Base-by-base conservation (phyloP, 495 filamentous ascomycete genomes). In the Hyaloscypha hepaticicola region DNA sequence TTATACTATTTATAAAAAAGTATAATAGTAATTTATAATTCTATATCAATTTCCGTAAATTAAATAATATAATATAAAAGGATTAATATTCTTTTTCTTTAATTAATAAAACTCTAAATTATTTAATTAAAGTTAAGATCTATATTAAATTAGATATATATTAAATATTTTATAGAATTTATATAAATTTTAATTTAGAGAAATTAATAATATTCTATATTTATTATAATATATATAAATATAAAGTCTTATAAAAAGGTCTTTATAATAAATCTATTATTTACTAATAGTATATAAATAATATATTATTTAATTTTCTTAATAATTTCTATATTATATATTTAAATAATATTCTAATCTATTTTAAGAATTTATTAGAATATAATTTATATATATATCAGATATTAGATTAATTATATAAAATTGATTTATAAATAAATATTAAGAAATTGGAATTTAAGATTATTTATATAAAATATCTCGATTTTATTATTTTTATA, bases 91-190 rank as follows among this genome's bases (percentile, higher is more conserved):
- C 77, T 0, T 45, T 85, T 0, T 79, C 78, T 0, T 50, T 82
- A 12, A 81, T 83, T 27, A 55, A 79, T n/a, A 74, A 86, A 57
- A 71, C 73, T 0, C 49, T 84, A 5, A 28, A 68, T n/a, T 25
- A 64, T 0, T 28, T 85, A 0, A 31, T 22, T 0, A 65, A 63
- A 38, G 70, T 72, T 4, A 76, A 67, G 52, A 69, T 72, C 27
- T 83, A 79, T 60, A 85, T 70, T 0, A 82, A 82, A 62, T 51
- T 85, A 0, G 75, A 85, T 70, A 45, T 83, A 11, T 66, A 70
- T 2, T 51, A 74, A 29, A 76, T 71, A 0, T 83, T 78, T 53
- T 68, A 84, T 53, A 49, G 68, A 1, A 70, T 84, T 0, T 33
- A 72, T 0, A 76, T 81, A 0, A 28, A 58, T 11, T 33, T 67